Evolutionary conservation across 2,329 filamentous ascomycete genomes (phyloP), one percentile per base, ranked within the genome.

Genomic region (Pseudogymnoascus sp.): DNA sequence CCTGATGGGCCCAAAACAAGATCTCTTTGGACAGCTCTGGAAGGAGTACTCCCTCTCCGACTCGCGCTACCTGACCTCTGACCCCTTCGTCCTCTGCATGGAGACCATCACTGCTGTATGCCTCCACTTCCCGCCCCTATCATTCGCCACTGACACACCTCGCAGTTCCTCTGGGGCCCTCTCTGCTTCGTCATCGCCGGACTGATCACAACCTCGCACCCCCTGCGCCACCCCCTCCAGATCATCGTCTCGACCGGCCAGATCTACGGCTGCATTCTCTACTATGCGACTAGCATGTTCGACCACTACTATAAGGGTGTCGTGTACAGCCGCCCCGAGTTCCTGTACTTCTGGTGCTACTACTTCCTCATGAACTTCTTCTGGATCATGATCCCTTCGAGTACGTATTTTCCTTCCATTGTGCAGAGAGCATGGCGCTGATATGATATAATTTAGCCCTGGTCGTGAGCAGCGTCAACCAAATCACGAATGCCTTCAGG

Each of bases 291-390:
- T 14, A 83, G 81, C 72, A 77, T 79, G 68, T 77, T 79, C 63
- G 83, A 85, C 67, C 73, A 77, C 65, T 77, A 75, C 51, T 75
- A 80, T 67, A 76, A 74, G 23, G 81, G 80, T 2, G 72, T 79
- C 13, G 77, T 77, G 21, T 83, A 85, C 70, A 83, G 80, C 67
- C 78, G 85, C 54, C 85, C 85, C 4, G 85, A 88, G 73, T 75
- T 78, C 34, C 69, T 84, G 23, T 88, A 88, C 70, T 86, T 83
- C 69, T 88, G 84, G 85, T 75, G 83, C 21, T 88, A 88, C 69
- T 88, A 85, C 67, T 78, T 84, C 25, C 83, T 82, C 7, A 81
- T 86, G 71, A 88, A 88, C 70, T 73, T 81, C 37, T 84, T 85
- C 1, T 88, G 85, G 85, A 83, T 78, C 6, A 68, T 85, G 3